Conservation (phyloP, 371 early-diverging fungal species). For the Mucor plumbeus region DNA sequence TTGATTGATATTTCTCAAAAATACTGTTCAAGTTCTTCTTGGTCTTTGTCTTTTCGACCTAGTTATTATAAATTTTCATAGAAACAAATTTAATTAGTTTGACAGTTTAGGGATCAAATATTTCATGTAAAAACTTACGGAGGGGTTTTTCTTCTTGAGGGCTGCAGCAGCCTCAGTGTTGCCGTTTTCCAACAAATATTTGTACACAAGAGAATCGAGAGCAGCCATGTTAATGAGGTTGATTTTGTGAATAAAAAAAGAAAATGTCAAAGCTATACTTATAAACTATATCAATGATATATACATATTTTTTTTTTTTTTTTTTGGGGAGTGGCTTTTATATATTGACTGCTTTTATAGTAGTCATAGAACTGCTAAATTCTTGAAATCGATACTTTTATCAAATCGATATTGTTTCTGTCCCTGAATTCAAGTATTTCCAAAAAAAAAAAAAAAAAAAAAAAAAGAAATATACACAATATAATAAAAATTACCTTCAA, state of each 20-base stretch:
- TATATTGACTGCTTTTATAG: neutral
- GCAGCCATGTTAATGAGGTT: neutral
- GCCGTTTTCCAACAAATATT: slow-evolving; percentile 31
- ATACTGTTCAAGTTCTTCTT: slow-evolving; percentile 23
- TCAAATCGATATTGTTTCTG: too few species aligned
- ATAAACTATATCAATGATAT: neutral
- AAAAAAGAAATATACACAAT: too few species aligned
- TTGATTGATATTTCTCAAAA: slow-evolving; percentile 17
- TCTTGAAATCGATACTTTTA: too few species aligned
- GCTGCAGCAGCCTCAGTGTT: slow-evolving; percentile 35
- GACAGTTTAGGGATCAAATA: neutral
- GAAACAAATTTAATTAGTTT: neutral
- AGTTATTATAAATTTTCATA: neutral
- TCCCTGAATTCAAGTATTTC: too few species aligned
- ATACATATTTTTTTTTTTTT: neutral
- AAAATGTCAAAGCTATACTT: neutral
- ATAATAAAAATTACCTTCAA: too few species aligned
- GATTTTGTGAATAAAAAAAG: slow-evolving; percentile 3
- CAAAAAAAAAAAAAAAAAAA: too few species aligned
- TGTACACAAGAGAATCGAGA: slow-evolving; percentile 36
- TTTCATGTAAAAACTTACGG: slow-evolving; percentile 20
- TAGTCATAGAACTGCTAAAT: neutral
- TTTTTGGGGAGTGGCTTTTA: neutral
- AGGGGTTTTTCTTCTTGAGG: slow-evolving; percentile 29
- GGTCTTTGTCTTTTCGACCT: slow-evolving; percentile 19